Evolutionary conservation across 2,329 filamentous ascomycete genomes (phyloP), one percentile per base, ranked within the genome.

Genomic region (Ophiocordyceps unilateralis): DNA sequence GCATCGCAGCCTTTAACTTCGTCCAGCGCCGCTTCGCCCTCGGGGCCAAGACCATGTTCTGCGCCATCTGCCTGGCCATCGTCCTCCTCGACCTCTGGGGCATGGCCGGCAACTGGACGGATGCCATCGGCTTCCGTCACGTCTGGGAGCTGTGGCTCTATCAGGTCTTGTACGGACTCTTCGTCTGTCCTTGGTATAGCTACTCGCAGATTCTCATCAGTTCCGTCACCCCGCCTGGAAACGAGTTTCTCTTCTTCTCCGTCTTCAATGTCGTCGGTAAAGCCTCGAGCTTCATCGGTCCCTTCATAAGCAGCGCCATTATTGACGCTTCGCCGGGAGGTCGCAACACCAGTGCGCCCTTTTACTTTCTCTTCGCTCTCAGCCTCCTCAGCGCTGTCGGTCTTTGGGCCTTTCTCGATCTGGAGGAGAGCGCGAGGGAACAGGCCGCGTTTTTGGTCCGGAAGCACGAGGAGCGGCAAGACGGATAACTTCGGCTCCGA

Each of bases 151-250:
- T 67, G 21, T 68, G 65, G 64, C 41, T 64, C 0, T 67, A 66
- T 46, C 64, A 67, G 48, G 58, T 57, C 9, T 78, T 76, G 48
- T 82, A 81, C 50, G 78, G 78, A 0, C 61, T 83, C 1, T 69
- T 81, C 40, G 73, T 81, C 7, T 80, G 77, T 48, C 77, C 78
- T 0, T 82, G 77, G 77, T 82, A 81, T 56, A 76, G 72, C 40
- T 83, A 83, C 57, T 74, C 70, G 0, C 78, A 82, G 54, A 81
- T 78, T 51, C 78, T 83, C 70, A 83, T 83, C 49, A 75, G 70
- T 3, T 78, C 81, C 50, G 76, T 83, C 2, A 81, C 77, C 0
- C 78, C 78, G 0, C 66, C 74, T 6, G 78, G 78, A 32, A 76
- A 81, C 51, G 79, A 82, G 49, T 81, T 81, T 50, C 60, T 83